These are phyloP conservation scores for Uromyces viciae-fabae DNA, from an alignment of 1,284 basidiomycete genomes.

Conservation along the genomic window DNA sequence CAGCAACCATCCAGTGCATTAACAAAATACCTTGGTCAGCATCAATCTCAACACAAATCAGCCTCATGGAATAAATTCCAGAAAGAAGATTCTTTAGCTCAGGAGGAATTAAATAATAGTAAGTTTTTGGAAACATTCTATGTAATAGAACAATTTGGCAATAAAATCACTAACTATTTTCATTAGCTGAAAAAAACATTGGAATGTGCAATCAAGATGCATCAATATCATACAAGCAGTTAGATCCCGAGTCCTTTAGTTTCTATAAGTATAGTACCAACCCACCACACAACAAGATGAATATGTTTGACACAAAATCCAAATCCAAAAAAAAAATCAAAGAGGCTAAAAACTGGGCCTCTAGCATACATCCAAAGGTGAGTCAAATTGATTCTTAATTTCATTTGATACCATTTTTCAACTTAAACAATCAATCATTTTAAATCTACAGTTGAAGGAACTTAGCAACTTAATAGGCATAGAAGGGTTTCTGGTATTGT, in stretches of 20 bases:
- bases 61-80: neutral
- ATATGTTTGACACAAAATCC: too few species aligned
- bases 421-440: neutral
- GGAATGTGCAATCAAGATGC: too few species aligned
- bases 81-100: neutral
- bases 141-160: neutral
- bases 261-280: too few species aligned
- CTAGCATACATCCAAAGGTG: neutral
- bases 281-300: too few species aligned
- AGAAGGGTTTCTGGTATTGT: neutral
- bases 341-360: neutral
- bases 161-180: too few species aligned
- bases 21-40: slow-evolving; percentile 4
- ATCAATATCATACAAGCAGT: too few species aligned
- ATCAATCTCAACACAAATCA: neutral
- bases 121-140: too few species aligned
- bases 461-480: neutral
- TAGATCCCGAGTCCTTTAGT: too few species aligned
- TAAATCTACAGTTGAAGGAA: neutral
- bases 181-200: too few species aligned
- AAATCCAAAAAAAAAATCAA: neutral
- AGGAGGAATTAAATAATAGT: neutral
- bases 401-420: neutral
- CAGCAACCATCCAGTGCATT: neutral
- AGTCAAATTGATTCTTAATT: neutral